Conservation (phyloP, 78 protist genomes). For the Paulinella micropora region DNA sequence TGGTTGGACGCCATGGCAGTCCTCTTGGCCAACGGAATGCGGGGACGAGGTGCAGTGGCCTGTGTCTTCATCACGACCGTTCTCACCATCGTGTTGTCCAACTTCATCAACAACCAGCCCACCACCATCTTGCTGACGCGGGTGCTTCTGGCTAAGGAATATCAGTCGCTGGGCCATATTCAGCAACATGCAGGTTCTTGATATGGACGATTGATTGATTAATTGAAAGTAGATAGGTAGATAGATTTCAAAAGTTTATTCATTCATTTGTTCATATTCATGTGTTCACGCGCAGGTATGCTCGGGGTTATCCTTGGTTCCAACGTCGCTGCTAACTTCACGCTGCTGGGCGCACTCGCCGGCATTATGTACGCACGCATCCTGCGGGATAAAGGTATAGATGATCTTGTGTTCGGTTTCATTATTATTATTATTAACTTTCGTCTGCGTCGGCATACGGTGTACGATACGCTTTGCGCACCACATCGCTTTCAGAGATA, state of each 20-base stretch:
- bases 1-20: not conserved
- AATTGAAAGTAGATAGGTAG: too few species aligned
- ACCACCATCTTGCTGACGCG: slow-evolving; percentile 19
- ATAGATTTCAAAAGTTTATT: too few species aligned
- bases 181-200: too few species aligned
- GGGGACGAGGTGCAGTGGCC: not conserved
- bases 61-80: not conserved
- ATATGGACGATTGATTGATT: too few species aligned
- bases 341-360: not conserved
- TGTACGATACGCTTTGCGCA: too few species aligned
- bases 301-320: slow-evolving; percentile 9
- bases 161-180: too few species aligned
- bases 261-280: not conserved
- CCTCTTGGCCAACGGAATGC: not conserved
- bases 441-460: too few species aligned
- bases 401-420: too few species aligned
- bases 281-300: not conserved
- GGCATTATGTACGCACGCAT: not conserved
- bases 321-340: slow-evolving; percentile 21
- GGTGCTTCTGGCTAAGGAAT: not conserved
- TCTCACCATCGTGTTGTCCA: not conserved
- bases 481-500: too few species aligned
- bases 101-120: slow-evolving; percentile 21
- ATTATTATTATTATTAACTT: too few species aligned
- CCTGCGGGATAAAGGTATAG: not conserved